Evolutionary conservation across 805 yeast species (phyloP), one percentile per base, ranked within the genome.

Genomic region (Saccharomycopsis vini): DNA sequence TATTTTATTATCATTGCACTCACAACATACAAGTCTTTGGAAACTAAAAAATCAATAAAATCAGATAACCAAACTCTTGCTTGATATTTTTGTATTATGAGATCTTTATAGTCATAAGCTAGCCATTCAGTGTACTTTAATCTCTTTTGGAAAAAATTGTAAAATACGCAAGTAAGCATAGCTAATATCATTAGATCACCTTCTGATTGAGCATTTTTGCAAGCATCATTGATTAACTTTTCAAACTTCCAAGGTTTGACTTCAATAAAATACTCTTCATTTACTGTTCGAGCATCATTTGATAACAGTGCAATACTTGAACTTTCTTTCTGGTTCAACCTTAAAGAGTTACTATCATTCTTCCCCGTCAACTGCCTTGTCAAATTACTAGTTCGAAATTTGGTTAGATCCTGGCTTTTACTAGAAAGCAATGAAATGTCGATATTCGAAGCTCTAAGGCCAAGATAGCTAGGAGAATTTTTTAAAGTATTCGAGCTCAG

Each of bases 141-240:
- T 19, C 39, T 39, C 13, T 49, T 48, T 15, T 39, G 57, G 53
- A 43, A 63, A 46, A 46, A 50, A 23, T 70, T 66, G 45, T 66
- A 67, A 56, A 82, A 79, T 29, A 83, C 55, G 21, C 79, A 52
- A 0, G 79, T 64, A 29, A 83, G 51, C 0, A 81, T 69, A 4
- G 82, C 71, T 48, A 80, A 68, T 68, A 78, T 64, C 12, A 79
- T 62, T 15, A 79, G 54, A 56, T 83, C 87, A 1, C 90, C 90
- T 51, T 79, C 82, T 6, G 59, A 58, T 4, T 72, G 56, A 35
- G 81, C 72, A 59, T 73, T 79, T 19, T 68, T 69, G n/a, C 75
- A 59, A 0, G 78, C 75, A 50, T 74, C 64, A 38, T 62, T 54
- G 9, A 83, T 63, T 45, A 83, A 56, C 38, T 58, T 61, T 5